Evolutionary conservation across 2,329 filamentous ascomycete genomes (phyloP).

Genomic region (Tolypocladium paradoxum): DNA sequence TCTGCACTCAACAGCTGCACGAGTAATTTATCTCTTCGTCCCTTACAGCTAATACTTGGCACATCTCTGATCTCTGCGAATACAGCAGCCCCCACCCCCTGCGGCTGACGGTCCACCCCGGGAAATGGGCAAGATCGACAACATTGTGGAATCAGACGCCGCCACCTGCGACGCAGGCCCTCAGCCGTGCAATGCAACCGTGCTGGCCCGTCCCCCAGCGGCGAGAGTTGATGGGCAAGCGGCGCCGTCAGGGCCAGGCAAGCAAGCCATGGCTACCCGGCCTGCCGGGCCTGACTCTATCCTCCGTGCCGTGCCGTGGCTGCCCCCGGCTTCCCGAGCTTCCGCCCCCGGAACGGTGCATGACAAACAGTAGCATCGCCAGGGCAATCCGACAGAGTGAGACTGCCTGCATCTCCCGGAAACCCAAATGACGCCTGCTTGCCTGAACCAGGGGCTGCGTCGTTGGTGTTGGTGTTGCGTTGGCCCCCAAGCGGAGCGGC

Average conservation of each 20-base stretch:
- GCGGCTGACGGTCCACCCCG: conserved; percentile 2
- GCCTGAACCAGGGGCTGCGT: neutral
- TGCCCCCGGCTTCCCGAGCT: too few species aligned
- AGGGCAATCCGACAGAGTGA: neutral
- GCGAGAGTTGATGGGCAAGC: neutral
- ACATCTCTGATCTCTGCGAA: too few species aligned
- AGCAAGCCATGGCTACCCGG: neutral
- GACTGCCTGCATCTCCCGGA: neutral
- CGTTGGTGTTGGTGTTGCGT: too few species aligned
- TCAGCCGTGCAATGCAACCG: neutral
- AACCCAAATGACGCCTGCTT: neutral
- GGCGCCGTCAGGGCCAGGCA: neutral
- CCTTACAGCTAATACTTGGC: neutral
- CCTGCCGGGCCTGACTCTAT: neutral
- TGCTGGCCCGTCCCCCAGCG: neutral
- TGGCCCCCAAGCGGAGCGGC: neutral
- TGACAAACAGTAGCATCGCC: neutral
- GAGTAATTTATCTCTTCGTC: neutral
- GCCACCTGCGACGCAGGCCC: neutral
- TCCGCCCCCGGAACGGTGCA: neutral
- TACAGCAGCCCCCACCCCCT: too few species aligned
- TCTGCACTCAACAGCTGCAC: neutral
- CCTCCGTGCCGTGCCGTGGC: neutral
- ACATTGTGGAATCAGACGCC: neutral
- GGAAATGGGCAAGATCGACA: conserved; percentile 1